Percentiles rank a stretch among this genome's conserved stretches.
Conservation (phyloP, 768 basidiomycete genomes). For the Serendipita sp. region DNA sequence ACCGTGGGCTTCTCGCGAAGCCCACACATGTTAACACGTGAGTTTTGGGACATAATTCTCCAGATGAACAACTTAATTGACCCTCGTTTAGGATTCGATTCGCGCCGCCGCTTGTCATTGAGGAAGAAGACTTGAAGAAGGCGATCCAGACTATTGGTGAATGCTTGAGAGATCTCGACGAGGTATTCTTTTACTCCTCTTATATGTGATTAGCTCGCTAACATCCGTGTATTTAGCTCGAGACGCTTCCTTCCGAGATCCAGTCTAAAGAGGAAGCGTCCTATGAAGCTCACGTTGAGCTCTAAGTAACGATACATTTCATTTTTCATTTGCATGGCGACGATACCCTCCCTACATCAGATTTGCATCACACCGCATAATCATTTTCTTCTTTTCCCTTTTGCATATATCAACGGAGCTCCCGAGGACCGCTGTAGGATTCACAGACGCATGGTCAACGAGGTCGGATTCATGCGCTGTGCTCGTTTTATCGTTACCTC, state of each 20-base stretch:
- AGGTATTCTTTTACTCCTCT: conserved; percentile 23
- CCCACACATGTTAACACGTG: conserved; percentile 92
- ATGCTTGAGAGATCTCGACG: conserved; percentile 66
- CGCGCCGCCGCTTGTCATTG: conserved; percentile 87
- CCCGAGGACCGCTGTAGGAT: conserved; percentile 1
- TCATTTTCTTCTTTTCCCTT: neutral
- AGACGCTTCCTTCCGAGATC: neutral
- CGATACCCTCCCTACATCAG: neutral
- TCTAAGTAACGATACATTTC: neutral
- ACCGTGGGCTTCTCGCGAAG: conserved; percentile 82
- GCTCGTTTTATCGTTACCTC: too few species aligned
- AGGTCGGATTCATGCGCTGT: too few species aligned
- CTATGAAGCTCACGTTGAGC: neutral
- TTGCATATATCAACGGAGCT: neutral
- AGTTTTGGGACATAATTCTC: conserved; percentile 18
- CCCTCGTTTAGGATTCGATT: conserved; percentile 61
- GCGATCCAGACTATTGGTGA: conserved; percentile 62
- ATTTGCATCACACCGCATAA: neutral
- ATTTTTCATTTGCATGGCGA: neutral
- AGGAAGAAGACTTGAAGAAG: conserved; percentile 66
- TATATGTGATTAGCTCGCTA: neutral
- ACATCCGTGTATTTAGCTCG: neutral
- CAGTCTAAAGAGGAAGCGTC: neutral
- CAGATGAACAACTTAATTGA: too few species aligned
- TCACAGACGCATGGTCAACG: too few species aligned